Evolutionary conservation across 257 asterid species (phyloP), one percentile per base, ranked within the genome.

Genomic region (Scutellaria minor): DNA sequence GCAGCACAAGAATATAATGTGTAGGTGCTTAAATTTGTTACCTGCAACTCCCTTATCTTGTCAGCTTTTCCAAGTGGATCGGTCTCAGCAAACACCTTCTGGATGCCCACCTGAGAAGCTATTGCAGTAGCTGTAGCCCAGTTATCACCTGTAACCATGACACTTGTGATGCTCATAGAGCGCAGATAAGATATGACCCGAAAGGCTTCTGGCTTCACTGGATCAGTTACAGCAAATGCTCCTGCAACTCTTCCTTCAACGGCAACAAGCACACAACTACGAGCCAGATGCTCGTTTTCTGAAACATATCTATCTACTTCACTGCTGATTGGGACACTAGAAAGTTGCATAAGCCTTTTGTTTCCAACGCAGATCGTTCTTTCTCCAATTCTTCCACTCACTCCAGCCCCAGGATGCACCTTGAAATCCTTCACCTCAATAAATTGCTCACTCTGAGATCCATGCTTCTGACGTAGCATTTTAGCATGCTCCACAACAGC

Each of bases 81-180:
- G 1, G 95, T 89, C 85, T 94, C 98, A 42, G 98, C 97, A 79
- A 89, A 94, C 81, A 94, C 98, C 71, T 76, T 73, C 41, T 80
- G 74, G 70, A 94, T 94, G 56, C 98, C 98, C 55, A 91, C 97
- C 85, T 91, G 95, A 57, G 70, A 76, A 14, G 89, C 98, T 74
- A 94, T 84, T 51, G 97, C 96, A 68, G 67, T 82, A 48, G 98
- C 98, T 11, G 98, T 94, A 50, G 98, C 93, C 98, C 96, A 94
- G 88, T 94, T 94, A 85, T 94, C 98, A 57, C 98, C 98, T 27
- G 98, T 94, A 59, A 94, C 95, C 97, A 94, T 91, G 72, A 91
- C 96, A 75, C 95, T 88, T n/a, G 89, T 66, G 63, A 94, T 84
- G 63, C 75, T 77, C 98, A 94, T 91, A 6, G 91, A 79, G 68